Percentiles rank a stretch among this genome's conserved stretches.
These are phyloP conservation scores for Verticillium nonalfalfae DNA, from an alignment of 2,329 filamentous ascomycete species.

Conservation along the genomic window DNA sequence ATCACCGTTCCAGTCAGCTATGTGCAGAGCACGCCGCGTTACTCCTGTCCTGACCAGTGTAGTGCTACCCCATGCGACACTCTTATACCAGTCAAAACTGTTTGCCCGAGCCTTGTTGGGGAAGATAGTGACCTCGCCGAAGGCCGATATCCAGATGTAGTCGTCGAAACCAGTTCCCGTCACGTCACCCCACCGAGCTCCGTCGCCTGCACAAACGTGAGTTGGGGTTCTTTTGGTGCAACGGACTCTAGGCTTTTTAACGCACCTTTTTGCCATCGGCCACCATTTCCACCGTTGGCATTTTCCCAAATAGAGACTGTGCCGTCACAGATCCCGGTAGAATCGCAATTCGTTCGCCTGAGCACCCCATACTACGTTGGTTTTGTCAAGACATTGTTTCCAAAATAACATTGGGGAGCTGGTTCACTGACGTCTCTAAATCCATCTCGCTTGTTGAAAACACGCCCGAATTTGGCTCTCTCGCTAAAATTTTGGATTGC, in stretches of 20 bases:
- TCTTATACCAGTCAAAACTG: not conserved
- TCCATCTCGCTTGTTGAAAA: conserved; percentile 7
- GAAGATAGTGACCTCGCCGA: not conserved
- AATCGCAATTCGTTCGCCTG: not conserved
- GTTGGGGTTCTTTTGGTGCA: not conserved
- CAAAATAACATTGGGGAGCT: not conserved
- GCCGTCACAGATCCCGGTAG: not conserved
- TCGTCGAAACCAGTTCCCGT: conserved; percentile 11
- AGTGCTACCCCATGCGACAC: not conserved
- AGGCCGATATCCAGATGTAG: conserved; percentile 12
- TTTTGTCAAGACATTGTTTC: not conserved
- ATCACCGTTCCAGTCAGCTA: conserved; percentile 4
- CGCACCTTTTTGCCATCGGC: conserved; percentile 6
- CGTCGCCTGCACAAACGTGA: conserved; percentile 1
- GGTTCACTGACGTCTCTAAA: not conserved
- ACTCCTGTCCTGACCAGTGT: not conserved
- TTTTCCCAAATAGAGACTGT: conserved; percentile 9
- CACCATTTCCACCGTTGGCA: conserved; percentile 7
- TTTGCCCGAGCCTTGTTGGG: not conserved
- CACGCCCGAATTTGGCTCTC: not conserved
- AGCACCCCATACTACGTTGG: not conserved
- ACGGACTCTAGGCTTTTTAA: not conserved
- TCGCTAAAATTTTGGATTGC: not conserved
- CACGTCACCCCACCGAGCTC: conserved; percentile 10
- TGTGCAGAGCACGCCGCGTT: conserved; percentile 2